Evolutionary conservation across 2,329 filamentous ascomycete genomes (phyloP), one percentile per base, ranked within the genome.

Genomic region (Fusarium verticillioides): DNA sequence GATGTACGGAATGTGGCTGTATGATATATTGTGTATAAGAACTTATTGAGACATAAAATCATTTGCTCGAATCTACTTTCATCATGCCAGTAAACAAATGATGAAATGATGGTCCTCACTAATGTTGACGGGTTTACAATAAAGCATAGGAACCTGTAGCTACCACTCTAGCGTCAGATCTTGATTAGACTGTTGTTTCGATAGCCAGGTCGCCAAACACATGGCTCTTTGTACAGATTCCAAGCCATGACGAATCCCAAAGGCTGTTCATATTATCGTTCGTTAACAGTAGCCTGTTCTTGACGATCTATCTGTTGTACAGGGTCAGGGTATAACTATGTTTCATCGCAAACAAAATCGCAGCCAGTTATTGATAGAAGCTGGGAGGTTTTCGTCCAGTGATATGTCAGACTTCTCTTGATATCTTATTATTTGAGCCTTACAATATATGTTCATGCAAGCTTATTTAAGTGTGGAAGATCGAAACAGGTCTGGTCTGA

Each of bases 21-120:
- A 81, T 76, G 76, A 82, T 81, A 78, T 62, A 70, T 47, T 59
- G 65, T 75, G 68, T 79, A 73, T 69, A 66, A 73, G 66, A 76
- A 65, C 68, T 66, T 72, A 59, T 69, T 70, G 61, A 73, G 72
- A 65, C 67, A 63, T 72, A 71, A 53, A 58, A 66, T 69, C 56
- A 40, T 49, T 68, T 32, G 12, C 30, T 30, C 37, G 44, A 13
- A 15, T 26, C 28, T 23, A 12, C 16, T n/a, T 44, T 26, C 37
- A 26, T 15, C 11, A 26, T 13, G 23, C 37, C n/a, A 13, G 15
- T 16, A 21, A 28, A 42, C 42, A 16, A 26, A 21, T 15, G 32
- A 57, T 11, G 19, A 19, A 47, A 19, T 34, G 30, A 19, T 23
- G 26, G 16, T 36, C 34, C 12, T 58, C 18, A n/a, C 32, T 21